phyloP scores from a whole-genome alignment of 352 stramenopile species.

The Pythium dissotocum region DNA sequence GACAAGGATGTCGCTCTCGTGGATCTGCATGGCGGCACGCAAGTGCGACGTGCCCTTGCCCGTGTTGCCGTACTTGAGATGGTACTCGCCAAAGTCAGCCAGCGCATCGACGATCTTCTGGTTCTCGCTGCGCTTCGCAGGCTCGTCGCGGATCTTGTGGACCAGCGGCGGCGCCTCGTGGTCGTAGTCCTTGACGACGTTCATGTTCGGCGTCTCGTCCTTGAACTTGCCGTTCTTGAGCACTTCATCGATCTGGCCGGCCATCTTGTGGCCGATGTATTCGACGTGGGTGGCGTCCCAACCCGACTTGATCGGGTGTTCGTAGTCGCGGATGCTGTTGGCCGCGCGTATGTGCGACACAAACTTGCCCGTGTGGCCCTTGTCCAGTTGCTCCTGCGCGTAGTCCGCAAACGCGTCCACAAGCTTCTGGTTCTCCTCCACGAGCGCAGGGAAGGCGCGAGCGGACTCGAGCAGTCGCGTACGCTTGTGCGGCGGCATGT shows the following conservation, averaged over 20 bases:
- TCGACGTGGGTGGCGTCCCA: constrained; percentile 41
- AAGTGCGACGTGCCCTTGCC: constrained; percentile 73
- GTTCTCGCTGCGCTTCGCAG: constrained; percentile 57
- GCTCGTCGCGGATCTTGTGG: constrained; percentile 41
- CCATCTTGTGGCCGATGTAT: constrained; percentile 62
- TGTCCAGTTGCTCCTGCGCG: constrained; percentile 53
- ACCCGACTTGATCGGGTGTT: constrained; percentile 45
- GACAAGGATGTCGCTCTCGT: constrained; percentile 49
- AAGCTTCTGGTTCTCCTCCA: constrained; percentile 69
- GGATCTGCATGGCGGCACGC: constrained; percentile 62
- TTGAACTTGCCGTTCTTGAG: constrained; percentile 49
- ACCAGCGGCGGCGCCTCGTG: constrained; percentile 52
- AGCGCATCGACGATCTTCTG: constrained; percentile 65
- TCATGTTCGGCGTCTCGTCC: constrained; percentile 47
- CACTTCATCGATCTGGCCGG: constrained; percentile 60
- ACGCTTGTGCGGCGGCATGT: constrained; percentile 59
- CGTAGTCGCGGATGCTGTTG: constrained; percentile 55
- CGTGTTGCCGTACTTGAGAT: constrained; percentile 70
- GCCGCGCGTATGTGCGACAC: constrained; percentile 68
- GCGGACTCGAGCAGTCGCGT: constrained; percentile 56
- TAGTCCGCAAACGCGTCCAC: constrained; percentile 74
- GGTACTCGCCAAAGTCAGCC: constrained; percentile 66
- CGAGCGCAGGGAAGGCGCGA: constrained; percentile 41
- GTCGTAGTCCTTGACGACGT: constrained; percentile 49
- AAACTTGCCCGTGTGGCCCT: constrained; percentile 73